phyloP scores from a whole-genome alignment of 179 eudicot species.

The Spergularia azorica region DNA sequence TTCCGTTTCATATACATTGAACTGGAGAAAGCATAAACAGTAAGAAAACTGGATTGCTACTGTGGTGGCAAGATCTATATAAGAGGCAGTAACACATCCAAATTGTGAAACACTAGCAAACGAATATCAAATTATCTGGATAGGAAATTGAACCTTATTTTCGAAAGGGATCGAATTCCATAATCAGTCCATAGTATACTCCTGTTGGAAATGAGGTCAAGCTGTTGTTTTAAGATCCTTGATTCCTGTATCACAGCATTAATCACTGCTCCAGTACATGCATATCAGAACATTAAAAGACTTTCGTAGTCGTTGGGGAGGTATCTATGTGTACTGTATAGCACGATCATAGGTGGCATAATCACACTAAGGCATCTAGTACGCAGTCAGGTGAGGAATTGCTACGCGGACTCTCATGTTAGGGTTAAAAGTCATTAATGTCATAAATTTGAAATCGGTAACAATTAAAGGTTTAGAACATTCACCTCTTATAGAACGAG shows the following conservation, averaged over 20 bases:
- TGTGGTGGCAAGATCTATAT: neutral
- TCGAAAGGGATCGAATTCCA: slow-evolving; percentile 88
- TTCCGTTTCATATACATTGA: slow-evolving; percentile 92
- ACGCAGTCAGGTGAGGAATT: neutral
- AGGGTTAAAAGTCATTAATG: too few species aligned
- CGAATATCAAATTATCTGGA: neutral
- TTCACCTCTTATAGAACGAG: too few species aligned
- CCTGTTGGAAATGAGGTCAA: slow-evolving; percentile 74
- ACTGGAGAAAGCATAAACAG: slow-evolving; percentile 40
- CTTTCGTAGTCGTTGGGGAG: neutral
- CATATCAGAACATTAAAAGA: too few species aligned
- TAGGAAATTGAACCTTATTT: slow-evolving; percentile 53
- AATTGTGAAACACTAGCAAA: slow-evolving; percentile 4
- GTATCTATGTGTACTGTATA: neutral
- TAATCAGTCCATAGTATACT: slow-evolving; percentile 76
- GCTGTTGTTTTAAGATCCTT: slow-evolving; percentile 77
- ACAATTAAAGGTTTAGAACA: neutral
- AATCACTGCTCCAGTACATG: neutral
- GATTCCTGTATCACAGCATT: slow-evolving; percentile 51
- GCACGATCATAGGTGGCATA: neutral
- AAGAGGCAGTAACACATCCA: neutral
- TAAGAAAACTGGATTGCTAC: neutral
- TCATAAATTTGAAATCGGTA: neutral
- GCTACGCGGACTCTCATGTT: neutral
- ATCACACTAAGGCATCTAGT: neutral